Percentiles rank a stretch among this genome's conserved stretches.
Conservation (phyloP, 192 early-diverging fungal species). For the Coemansia brasiliensis region DNA sequence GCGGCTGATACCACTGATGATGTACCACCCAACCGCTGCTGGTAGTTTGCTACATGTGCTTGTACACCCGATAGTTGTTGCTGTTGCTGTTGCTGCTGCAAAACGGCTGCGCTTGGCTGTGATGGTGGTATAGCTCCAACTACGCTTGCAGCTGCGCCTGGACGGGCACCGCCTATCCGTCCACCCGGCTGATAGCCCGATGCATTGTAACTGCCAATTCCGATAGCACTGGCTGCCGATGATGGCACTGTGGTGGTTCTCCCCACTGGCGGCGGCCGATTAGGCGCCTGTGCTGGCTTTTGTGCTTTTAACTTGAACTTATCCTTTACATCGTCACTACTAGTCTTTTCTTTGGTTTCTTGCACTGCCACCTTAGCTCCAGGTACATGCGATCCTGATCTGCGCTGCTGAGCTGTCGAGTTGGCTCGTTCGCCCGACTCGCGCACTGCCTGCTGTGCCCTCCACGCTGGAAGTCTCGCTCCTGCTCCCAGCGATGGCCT, state of each 20-base stretch:
- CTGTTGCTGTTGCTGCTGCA: slow-evolving; percentile 36
- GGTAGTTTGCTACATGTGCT: slow-evolving; percentile 44
- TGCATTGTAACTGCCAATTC: slow-evolving; percentile 41
- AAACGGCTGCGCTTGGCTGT: slow-evolving; percentile 21
- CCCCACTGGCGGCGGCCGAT: slow-evolving; percentile 4
- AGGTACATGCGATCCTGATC: slow-evolving; percentile 23
- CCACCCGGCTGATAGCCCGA: slow-evolving; percentile 23
- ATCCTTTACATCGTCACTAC: slow-evolving; percentile 25
- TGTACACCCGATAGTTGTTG: slow-evolving; percentile 32
- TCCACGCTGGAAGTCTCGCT: slow-evolving; percentile 41
- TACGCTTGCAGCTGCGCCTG: slow-evolving; percentile 44
- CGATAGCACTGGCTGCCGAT: slow-evolving; percentile 51
- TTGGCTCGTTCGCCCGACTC: slow-evolving; percentile 25
- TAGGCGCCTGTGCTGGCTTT: slow-evolving; percentile 8
- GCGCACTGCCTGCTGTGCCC: slow-evolving; percentile 47
- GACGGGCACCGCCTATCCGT: slow-evolving; percentile 20
- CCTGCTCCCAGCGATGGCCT: slow-evolving; percentile 24
- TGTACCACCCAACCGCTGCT: slow-evolving; percentile 41
- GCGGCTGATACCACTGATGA: slow-evolving; percentile 48
- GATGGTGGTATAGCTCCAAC: slow-evolving; percentile 26
- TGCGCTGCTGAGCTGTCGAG: slow-evolving; percentile 28
- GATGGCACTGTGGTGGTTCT: slow-evolving; percentile 10
- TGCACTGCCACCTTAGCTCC: slow-evolving; percentile 32
- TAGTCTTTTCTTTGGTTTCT: slow-evolving; percentile 29
- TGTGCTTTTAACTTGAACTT: neutral